Base-by-base conservation (phyloP, 108 stramenopile species). In the Fragilaria crotonensis region DNA sequence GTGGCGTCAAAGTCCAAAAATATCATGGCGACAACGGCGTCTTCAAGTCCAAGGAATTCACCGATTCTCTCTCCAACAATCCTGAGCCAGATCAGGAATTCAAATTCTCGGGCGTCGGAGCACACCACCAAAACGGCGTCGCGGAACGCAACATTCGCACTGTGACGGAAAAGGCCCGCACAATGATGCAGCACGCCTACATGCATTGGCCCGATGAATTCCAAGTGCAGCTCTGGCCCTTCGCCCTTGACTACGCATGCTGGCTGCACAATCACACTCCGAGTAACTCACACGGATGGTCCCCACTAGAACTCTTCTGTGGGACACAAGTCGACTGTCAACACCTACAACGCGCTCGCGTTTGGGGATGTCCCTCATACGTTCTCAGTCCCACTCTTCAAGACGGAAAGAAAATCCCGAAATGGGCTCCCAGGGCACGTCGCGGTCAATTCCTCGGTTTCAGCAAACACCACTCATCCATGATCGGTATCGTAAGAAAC, bases 51-150 rank as follows among this genome's bases (percentile, higher is more conserved):
- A 31, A 26, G 14, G 62, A 33, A 49, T 64, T 56, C 22, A 57
- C 29, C 32, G 18, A 11, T 2, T 5, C 47, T 28, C 48, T 62
- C 17, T 30, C 19, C 14, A 21, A 21, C 0, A 22, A 41, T 21
- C 31, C 44, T 0, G 20, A 20, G 11, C 7, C 11, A 7, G 28
- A n/a, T 7, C 80, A 77, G 52, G 53, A 27, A 14, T 20, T 66
- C 14, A 44, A 27, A 0, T 66, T 72, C 49, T 51, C 54, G 20
- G 72, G 75, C 3, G 75, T 77, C 18, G 72, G 78, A 19, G 75
- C 81, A 0, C 77, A 77, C 32, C 77, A 83, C 48, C 81, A 83
- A 44, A 83, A 83, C 60, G 72, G 72, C 17, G 48, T 63, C 11
- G 81, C 77, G n/a, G 77, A 83, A 27, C 51, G 71, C 0, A 64